Evolutionary conservation across 345 rosid genomes (phyloP).

Genomic region (Citrus mangshanensis): DNA sequence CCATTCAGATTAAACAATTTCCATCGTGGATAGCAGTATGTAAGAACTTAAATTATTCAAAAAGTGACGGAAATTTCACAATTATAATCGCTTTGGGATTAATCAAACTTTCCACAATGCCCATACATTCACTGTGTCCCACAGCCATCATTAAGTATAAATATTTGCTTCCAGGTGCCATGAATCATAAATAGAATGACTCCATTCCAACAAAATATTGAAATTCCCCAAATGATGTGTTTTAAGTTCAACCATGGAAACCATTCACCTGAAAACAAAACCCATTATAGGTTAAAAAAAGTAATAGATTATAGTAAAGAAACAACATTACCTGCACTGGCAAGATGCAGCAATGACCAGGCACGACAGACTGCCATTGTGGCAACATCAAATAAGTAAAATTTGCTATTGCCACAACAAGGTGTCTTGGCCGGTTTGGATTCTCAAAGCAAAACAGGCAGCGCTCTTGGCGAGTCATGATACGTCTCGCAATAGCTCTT

Average conservation of each 20-base stretch:
- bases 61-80: neutral
- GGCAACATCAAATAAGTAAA: conserved; percentile 89
- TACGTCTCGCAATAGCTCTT: conserved; percentile 46
- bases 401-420: conserved; percentile 84
- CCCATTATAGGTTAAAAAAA: neutral
- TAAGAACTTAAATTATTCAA: neutral
- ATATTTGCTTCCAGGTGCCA: neutral
- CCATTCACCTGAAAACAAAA: neutral
- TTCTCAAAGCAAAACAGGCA: conserved; percentile 92
- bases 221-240: neutral
- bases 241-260: neutral
- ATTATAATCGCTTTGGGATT: neutral
- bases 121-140: neutral
- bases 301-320: neutral
- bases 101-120: neutral
- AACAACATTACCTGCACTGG: conserved; percentile 61
- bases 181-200: neutral
- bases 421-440: conserved; percentile 79
- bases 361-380: conserved; percentile 65
- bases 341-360: conserved; percentile 90
- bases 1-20: neutral
- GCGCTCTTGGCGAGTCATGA: conserved; percentile 90
- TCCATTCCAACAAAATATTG: neutral
- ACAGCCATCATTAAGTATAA: neutral
- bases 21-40: neutral